These are phyloP conservation scores for Leucosporidium creatinivorum DNA, from an alignment of 768 basidiomycete species.

Conservation along the genomic window DNA sequence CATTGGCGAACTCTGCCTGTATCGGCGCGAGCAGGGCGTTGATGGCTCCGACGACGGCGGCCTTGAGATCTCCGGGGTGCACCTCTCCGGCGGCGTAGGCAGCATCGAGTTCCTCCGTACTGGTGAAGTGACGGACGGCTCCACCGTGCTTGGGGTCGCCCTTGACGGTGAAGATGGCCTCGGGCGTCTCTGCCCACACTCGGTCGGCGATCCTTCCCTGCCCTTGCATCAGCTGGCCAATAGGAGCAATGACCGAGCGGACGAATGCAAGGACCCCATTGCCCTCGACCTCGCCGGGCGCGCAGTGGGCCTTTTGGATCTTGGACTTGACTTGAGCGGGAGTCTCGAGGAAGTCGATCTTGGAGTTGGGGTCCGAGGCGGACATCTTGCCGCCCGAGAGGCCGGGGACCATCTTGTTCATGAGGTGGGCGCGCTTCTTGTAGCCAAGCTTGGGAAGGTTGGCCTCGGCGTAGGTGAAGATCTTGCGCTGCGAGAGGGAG, in stretches of 20 bases:
- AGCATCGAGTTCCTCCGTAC: conserved; percentile 58
- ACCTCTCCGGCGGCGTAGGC: conserved; percentile 70
- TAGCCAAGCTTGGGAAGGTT: conserved; percentile 92
- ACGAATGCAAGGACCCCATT: conserved; percentile 56
- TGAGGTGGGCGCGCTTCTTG: conserved; percentile 86
- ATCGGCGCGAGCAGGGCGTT: conserved; percentile 71
- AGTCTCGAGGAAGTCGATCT: conserved; percentile 92
- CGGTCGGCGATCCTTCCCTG: conserved; percentile 19
- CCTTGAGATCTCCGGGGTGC: conserved; percentile 87
- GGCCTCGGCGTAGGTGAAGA: conserved; percentile 94
- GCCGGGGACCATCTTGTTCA: conserved; percentile 82
- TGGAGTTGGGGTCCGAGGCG: conserved; percentile 91
- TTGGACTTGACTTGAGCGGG: conserved; percentile 78
- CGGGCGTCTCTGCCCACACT: conserved; percentile 51
- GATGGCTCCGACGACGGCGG: conserved; percentile 64
- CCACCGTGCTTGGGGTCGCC: conserved; percentile 61
- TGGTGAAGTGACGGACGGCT: conserved; percentile 58
- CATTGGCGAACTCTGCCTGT: conserved; percentile 63
- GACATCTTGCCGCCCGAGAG: conserved; percentile 80
- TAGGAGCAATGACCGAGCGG: conserved; percentile 45
- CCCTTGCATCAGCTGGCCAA: conserved; percentile 40
- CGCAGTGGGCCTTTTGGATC: conserved; percentile 86
- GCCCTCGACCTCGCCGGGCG: conserved; percentile 77
- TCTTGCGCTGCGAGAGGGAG: conserved; percentile 67
- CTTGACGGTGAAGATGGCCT: conserved; percentile 68